These are phyloP conservation scores for Penicillium mononematosum DNA, from an alignment of 495 filamentous ascomycete genomes.

Conservation along the genomic window DNA sequence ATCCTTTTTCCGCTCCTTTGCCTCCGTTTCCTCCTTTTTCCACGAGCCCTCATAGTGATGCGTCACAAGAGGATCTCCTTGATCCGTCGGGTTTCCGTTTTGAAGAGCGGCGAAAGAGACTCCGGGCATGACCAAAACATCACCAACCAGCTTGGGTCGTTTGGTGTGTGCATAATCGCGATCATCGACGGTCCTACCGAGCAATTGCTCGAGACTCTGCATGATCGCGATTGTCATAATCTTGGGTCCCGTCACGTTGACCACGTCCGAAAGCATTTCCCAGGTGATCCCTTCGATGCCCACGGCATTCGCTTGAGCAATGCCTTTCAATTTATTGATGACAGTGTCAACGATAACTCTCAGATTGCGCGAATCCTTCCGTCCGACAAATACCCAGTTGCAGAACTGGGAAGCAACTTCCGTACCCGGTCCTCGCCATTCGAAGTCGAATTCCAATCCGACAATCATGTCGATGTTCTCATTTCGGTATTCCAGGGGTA, in stretches of 20 bases:
- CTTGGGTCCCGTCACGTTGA: conserved; percentile 42
- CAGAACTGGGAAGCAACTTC: conserved; percentile 40
- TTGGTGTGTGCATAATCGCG: conserved; percentile 31
- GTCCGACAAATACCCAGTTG: conserved; percentile 41
- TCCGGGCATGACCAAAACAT: conserved; percentile 43
- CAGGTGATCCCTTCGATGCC: conserved; percentile 27
- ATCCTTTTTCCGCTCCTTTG: conserved; percentile 21
- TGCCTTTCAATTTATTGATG: conserved; percentile 29
- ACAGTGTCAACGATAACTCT: conserved; percentile 34
- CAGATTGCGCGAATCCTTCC: conserved; percentile 33
- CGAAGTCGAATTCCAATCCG: conserved; percentile 44
- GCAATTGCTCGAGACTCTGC: conserved; percentile 26
- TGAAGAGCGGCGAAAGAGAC: conserved; percentile 40
- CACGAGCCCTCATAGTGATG: conserved; percentile 39
- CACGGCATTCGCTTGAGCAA: conserved; percentile 25
- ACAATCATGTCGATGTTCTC: conserved; percentile 38
- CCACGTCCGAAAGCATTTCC: conserved; percentile 36
- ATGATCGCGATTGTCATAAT: conserved; percentile 39
- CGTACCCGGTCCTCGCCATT: conserved; percentile 30
- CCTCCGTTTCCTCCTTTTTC: conserved; percentile 26
- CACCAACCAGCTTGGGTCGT: conserved; percentile 36
- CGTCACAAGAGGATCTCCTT: conserved; percentile 30
- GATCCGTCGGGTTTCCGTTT: conserved; percentile 28
- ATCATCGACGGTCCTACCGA: conserved; percentile 24
- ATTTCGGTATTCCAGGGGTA: conserved; percentile 48